Evolutionary conservation across 2,329 filamentous ascomycete species (phyloP).

Genomic region (Alternaria dauci): DNA sequence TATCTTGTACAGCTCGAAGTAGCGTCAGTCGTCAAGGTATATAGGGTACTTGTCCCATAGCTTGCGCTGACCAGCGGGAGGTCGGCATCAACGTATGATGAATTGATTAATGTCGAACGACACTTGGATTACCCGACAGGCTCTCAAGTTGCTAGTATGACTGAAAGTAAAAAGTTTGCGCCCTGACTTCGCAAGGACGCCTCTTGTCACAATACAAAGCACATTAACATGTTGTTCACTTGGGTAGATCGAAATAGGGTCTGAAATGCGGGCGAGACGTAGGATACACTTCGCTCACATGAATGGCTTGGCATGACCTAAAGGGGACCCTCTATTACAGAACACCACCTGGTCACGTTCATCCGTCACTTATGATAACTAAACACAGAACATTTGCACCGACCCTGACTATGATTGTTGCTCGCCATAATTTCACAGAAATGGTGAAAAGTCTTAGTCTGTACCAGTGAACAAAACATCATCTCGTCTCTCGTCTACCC

Average conservation of each 20-base stretch:
- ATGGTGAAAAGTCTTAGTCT: background rate
- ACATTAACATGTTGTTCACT: background rate
- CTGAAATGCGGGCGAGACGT: background rate
- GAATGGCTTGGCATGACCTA: constrained; percentile 3
- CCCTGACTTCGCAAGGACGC: background rate
- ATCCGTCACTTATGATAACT: background rate
- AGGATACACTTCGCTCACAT: background rate
- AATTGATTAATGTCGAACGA: background rate
- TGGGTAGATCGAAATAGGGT: background rate
- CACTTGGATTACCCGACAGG: background rate
- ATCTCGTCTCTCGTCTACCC: constrained; percentile 4
- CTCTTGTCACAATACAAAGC: background rate
- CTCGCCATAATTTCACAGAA: background rate
- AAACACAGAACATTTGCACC: background rate
- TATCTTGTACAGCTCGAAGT: background rate
- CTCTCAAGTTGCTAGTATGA: background rate
- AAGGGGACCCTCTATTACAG: background rate
- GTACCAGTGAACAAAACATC: constrained; percentile 3
- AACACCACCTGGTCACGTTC: background rate
- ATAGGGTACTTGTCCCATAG: background rate
- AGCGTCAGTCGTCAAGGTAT: background rate
- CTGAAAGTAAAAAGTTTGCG: background rate
- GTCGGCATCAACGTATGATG: background rate
- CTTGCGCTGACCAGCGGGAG: background rate
- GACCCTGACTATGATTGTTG: background rate